These are phyloP conservation scores for Apiotrichum sp. DNA, from an alignment of 1,284 basidiomycete genomes.

Conservation along the genomic window DNA sequence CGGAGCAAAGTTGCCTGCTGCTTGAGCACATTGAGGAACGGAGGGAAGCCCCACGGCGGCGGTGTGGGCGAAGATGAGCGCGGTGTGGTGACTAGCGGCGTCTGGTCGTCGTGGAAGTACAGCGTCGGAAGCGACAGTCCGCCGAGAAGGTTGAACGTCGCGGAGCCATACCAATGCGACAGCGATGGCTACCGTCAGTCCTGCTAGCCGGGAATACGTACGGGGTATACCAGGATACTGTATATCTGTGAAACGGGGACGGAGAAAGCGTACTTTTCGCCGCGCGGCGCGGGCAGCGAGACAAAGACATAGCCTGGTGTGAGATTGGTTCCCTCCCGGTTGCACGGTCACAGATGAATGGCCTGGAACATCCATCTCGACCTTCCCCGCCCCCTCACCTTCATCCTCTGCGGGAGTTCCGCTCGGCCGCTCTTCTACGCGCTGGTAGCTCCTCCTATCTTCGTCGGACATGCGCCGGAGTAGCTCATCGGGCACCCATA, in stretches of 20 bases:
- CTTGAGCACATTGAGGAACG: conserved; percentile 61
- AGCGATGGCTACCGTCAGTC: conserved; percentile 32
- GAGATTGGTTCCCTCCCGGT: background rate
- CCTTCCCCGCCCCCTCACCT: conserved; percentile 21
- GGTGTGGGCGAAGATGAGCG: conserved; percentile 16
- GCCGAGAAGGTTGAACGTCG: conserved; percentile 60
- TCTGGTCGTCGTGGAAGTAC: conserved; percentile 95
- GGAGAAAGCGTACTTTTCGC: conserved; percentile 91
- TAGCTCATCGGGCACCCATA: conserved; percentile 45
- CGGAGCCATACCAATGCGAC: conserved; percentile 46
- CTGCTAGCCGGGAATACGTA: conserved; percentile 5
- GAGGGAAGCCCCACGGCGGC: conserved; percentile 56
- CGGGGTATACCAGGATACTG: conserved; percentile 77
- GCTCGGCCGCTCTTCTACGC: conserved; percentile 23
- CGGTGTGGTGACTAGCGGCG: conserved; percentile 45
- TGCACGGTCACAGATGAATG: too few species aligned
- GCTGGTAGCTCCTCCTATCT: conserved; percentile 34
- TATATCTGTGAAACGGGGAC: conserved; percentile 83
- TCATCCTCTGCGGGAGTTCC: conserved; percentile 28
- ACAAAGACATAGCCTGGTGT: conserved; percentile 42
- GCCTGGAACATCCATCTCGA: too few species aligned
- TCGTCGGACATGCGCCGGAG: conserved; percentile 40
- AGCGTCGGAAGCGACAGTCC: conserved; percentile 84
- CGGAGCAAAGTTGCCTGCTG: conserved; percentile 67
- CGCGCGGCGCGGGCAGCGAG: conserved; percentile 48